Conservation (phyloP, 2,329 filamentous ascomycete genomes). For the Cryphonectria naterciae region DNA sequence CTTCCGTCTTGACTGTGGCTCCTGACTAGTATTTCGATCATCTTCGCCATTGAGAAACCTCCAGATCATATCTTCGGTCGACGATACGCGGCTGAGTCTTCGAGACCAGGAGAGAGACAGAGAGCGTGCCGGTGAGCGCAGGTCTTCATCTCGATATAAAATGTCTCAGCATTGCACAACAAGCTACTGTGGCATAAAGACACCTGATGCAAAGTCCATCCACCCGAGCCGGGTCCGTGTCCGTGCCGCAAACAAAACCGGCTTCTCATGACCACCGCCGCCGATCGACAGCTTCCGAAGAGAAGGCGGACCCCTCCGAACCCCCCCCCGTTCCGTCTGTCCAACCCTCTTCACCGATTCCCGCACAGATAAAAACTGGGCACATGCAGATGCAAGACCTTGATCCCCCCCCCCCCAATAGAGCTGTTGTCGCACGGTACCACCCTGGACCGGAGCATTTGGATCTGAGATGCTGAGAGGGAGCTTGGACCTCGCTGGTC, state of each 20-base stretch:
- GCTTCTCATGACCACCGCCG: not conserved
- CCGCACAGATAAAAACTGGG: not conserved
- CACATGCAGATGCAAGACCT: not conserved
- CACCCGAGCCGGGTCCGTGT: not conserved
- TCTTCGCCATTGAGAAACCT: not conserved
- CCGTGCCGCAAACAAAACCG: not conserved
- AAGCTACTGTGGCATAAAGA: not conserved
- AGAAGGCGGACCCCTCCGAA: not conserved
- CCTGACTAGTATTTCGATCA: not conserved
- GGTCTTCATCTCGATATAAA: not conserved
- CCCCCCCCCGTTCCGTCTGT: not conserved
- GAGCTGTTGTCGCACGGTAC: not conserved
- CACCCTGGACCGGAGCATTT: not conserved
- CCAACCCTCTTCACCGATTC: not conserved
- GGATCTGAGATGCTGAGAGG: not conserved
- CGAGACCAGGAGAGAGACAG: not conserved
- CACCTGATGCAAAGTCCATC: not conserved
- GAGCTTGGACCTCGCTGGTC: not conserved
- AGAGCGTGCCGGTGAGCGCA: not conserved
- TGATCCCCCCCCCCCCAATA: no score
- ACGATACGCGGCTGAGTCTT: not conserved
- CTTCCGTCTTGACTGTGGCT: not conserved
- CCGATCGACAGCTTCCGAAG: not conserved
- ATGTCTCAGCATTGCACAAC: not conserved
- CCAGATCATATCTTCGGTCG: not conserved